phyloP scores from a whole-genome alignment of 2,329 filamentous ascomycete species.

The Trichoderma simmonsii region DNA sequence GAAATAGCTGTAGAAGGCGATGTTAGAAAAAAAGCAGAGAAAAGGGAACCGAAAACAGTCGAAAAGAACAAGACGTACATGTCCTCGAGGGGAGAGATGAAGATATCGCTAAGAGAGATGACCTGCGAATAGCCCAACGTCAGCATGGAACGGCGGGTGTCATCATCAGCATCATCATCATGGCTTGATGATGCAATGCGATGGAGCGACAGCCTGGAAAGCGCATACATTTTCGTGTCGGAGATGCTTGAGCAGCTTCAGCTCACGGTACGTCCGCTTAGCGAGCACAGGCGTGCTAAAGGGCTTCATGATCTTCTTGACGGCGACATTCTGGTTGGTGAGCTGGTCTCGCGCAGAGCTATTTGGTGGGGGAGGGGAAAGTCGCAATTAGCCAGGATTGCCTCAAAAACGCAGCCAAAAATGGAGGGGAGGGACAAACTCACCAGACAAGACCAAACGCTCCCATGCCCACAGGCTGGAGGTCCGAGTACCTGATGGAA shows the following conservation, averaged over 20 bases:
- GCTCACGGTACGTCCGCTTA: slow-evolving; percentile 94
- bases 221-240: slow-evolving; percentile 84
- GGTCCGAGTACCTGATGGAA: slow-evolving; percentile 78
- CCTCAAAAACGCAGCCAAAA: neutral
- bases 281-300: slow-evolving; percentile 99
- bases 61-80: slow-evolving; percentile 61
- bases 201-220: neutral
- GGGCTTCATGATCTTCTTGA: slow-evolving; percentile 99
- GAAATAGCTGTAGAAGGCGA: slow-evolving; percentile 68
- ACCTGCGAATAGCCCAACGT: slow-evolving; percentile 53
- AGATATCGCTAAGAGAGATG: slow-evolving; percentile 98
- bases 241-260: slow-evolving; percentile 96
- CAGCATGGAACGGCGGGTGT: slow-evolving; percentile 12
- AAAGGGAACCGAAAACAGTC: neutral
- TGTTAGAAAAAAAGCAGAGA: neutral
- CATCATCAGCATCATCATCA: neutral
- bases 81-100: slow-evolving; percentile 97
- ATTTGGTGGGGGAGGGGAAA: slow-evolving; percentile 12
- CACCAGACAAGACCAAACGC: slow-evolving; percentile 98
- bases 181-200: neutral
- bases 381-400: slow-evolving; percentile 8
- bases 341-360: slow-evolving; percentile 98
- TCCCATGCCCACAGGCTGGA: slow-evolving; percentile 98
- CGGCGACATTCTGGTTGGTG: slow-evolving; percentile 91
- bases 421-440: slow-evolving; percentile 27